Percentiles rank a stretch among this genome's conserved stretches.
phyloP scores from a whole-genome alignment of 495 filamentous ascomycete species.

The Parmelia sp. region DNA sequence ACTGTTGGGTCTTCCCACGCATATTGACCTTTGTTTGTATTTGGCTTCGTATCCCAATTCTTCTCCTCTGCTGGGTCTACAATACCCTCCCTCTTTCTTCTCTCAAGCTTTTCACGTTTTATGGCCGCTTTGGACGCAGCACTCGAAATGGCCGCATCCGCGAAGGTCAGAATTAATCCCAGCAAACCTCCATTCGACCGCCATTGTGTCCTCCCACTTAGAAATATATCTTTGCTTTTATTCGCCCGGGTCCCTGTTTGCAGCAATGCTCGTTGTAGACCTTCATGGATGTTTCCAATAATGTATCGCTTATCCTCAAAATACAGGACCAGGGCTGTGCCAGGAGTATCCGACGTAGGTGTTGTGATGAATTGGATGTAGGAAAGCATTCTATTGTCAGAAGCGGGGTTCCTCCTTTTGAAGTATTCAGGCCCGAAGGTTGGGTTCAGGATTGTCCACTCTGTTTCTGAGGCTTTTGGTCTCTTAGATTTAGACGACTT shows the following conservation, averaged over 20 bases:
- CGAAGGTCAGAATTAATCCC: conserved; percentile 74
- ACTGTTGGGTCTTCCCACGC: conserved; percentile 35
- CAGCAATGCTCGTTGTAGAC: conserved; percentile 67
- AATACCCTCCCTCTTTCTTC: too few species aligned
- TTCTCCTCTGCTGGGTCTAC: too few species aligned
- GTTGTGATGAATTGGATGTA: conserved; percentile 66
- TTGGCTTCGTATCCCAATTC: conserved; percentile 28
- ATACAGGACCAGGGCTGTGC: conserved; percentile 66
- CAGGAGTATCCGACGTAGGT: conserved; percentile 87
- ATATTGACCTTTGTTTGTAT: neutral
- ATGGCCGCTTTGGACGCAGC: conserved; percentile 32
- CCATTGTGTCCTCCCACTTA: conserved; percentile 75
- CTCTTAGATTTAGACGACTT: neutral
- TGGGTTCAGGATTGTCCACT: neutral
- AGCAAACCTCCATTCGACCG: conserved; percentile 69
- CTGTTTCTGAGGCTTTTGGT: neutral
- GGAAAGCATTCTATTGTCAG: conserved; percentile 28
- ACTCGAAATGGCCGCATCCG: conserved; percentile 49
- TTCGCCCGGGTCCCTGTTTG: conserved; percentile 56
- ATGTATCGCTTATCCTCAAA: conserved; percentile 78
- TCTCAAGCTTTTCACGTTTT: too few species aligned
- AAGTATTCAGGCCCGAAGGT: neutral
- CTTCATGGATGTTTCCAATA: conserved; percentile 80
- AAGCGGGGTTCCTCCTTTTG: neutral
- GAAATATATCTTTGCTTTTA: conserved; percentile 66